These are phyloP conservation scores for Neoboletus magnificus DNA, from an alignment of 768 basidiomycete species.

Conservation along the genomic window DNA sequence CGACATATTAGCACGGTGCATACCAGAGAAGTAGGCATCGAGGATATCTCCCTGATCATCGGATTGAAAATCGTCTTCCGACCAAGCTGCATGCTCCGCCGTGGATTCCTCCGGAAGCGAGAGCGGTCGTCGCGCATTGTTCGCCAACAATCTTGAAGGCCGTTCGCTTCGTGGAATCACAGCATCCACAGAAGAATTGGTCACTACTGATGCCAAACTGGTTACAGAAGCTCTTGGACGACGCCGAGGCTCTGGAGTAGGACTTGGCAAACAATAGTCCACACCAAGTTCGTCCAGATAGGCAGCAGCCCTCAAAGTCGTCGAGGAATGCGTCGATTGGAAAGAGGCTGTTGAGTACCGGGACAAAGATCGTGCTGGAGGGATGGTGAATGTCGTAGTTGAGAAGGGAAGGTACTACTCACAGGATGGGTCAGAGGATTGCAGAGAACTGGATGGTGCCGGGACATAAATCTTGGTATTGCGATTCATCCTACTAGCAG, in stretches of 20 bases:
- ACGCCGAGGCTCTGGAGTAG: conserved; percentile 15
- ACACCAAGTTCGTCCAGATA: conserved; percentile 33
- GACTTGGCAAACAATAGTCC: conserved; percentile 26
- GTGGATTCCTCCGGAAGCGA: conserved; percentile 18
- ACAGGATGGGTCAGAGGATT: conserved; percentile 13
- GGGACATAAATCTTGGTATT: conserved; percentile 19
- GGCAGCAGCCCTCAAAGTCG: conserved; percentile 15
- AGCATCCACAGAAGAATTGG: conserved; percentile 56
- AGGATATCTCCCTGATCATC: conserved; percentile 37
- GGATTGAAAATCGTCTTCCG: conserved; percentile 24
- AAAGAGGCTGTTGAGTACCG: conserved; percentile 26
- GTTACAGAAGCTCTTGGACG: conserved; percentile 42
- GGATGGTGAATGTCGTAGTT: neutral
- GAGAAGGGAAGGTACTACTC: neutral
- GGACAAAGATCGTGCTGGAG: conserved; percentile 16
- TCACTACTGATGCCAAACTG: conserved; percentile 56
- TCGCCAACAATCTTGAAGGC: conserved; percentile 7
- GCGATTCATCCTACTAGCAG: conserved; percentile 15
- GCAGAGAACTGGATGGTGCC: conserved; percentile 2
- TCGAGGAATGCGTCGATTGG: conserved; percentile 33
- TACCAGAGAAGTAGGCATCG: conserved; percentile 43
- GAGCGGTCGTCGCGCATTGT: conserved; percentile 10
- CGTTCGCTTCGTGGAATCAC: conserved; percentile 42
- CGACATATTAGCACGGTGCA: neutral
- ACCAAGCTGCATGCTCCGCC: conserved; percentile 19